Base-by-base conservation (phyloP, 768 basidiomycete species). In the Solioccasus polychromus region DNA sequence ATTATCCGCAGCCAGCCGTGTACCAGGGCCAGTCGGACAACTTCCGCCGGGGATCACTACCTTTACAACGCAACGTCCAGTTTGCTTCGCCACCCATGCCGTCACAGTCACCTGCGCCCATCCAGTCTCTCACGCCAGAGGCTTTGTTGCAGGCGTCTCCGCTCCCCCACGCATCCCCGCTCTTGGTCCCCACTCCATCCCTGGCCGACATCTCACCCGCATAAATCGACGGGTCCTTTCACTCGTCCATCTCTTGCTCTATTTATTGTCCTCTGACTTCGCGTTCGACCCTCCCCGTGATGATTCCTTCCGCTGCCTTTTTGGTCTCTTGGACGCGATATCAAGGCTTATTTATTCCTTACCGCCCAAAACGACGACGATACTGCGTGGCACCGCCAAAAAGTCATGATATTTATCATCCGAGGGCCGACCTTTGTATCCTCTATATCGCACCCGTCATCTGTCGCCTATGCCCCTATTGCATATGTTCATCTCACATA, bases 11-110 rank as follows among this genome's bases (percentile, higher is more conserved):
- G 46, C 50, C 61, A 4, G 42, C 53, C 1, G 24, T 56, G 18
- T 66, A 62, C 32, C 61, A 61, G 44, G 55, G 59, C 35, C 66
- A 68, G 17, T 50, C 63, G 39, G 63, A 63, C 0, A 49, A 12
- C 18, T 48, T 65, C 30, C 68, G 62, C 41, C 62, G 68, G 2
- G 63, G 60, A 8, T 64, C 68, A 46, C 51, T 66, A 36, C 64
- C 65, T 11, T 19, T 50, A 25, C 64, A 57, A 39, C 67, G 61
- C 42, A 60, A 53, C 44, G 42, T 45, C 19, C 59, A 53, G 31
- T 62, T 65, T 53, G 47, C 58, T 32, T 66, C 66, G 50, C 59
- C 62, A 44, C 57, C 62, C 19, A 64, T 64, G 59, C 51, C 55
- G 51, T 48, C 66, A 52, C 55, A 49, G 0, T 67, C 63, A 9